Conservation (phyloP, 805 yeast genomes). For the Myxozyma sirexii region DNA sequence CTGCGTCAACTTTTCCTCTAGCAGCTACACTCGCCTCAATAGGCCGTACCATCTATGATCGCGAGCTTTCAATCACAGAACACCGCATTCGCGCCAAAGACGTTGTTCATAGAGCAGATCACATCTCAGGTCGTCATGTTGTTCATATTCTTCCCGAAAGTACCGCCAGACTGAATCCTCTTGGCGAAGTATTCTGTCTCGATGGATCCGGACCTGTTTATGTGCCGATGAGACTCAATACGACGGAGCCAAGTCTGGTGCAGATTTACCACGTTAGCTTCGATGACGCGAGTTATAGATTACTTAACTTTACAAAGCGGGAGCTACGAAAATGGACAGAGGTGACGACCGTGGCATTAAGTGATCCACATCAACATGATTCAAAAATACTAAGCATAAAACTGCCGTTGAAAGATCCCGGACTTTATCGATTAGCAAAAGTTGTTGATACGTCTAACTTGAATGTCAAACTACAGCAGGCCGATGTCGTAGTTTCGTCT, state of each 20-base stretch:
- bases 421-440: slow-evolving; percentile 69
- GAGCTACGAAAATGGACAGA: slow-evolving; percentile 51
- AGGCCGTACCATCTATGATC: slow-evolving; percentile 37
- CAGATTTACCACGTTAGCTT: slow-evolving; percentile 66
- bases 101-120: slow-evolving; percentile 48
- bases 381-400: slow-evolving; percentile 51
- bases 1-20: slow-evolving; percentile 32
- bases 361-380: slow-evolving; percentile 7
- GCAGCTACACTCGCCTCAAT: slow-evolving; percentile 33
- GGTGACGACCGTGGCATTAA: neutral
- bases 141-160: slow-evolving; percentile 90
- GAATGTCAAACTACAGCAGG: slow-evolving; percentile 60
- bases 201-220: slow-evolving; percentile 41
- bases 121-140: slow-evolving; percentile 83
- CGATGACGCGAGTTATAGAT: slow-evolving; percentile 50
- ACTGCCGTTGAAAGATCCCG: slow-evolving; percentile 68
- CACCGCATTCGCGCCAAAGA: slow-evolving; percentile 39
- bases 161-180: slow-evolving; percentile 80
- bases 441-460: slow-evolving; percentile 67
- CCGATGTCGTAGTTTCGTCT: slow-evolving; percentile 65
- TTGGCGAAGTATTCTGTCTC: slow-evolving; percentile 63
- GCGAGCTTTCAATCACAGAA: slow-evolving; percentile 44
- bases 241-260: slow-evolving; percentile 71
- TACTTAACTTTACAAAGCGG: slow-evolving; percentile 58
- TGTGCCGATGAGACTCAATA: slow-evolving; percentile 78